A percentile compares a stretch with the other conserved stretches of the same genome.
Conservation (phyloP, 1,139 yeast species). For the Magnusiomyces tetraspermus region DNA sequence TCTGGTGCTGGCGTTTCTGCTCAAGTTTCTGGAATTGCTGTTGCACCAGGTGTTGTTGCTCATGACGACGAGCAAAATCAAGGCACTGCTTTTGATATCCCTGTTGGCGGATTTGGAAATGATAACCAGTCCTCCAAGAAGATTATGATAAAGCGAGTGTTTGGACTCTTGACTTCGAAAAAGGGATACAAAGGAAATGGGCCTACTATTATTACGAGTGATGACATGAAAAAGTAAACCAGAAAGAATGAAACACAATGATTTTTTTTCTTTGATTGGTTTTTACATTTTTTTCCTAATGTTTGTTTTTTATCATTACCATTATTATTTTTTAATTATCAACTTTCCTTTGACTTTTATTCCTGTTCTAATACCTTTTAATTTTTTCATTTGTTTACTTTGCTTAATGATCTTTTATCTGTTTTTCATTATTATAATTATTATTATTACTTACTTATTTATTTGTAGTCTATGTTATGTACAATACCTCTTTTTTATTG, state of each 20-base stretch:
- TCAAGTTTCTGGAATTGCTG: background rate
- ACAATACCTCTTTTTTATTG: no score
- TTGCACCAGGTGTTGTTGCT: constrained; percentile 3
- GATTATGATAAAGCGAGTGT: constrained; percentile 21
- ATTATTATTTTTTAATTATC: no score
- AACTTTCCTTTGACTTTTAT: no score
- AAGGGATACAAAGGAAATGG: background rate
- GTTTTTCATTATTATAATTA: no score
- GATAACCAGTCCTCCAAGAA: constrained; percentile 14
- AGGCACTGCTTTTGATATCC: constrained; percentile 12
- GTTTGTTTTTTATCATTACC: background rate
- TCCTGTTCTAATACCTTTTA: no score
- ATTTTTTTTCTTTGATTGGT: background rate
- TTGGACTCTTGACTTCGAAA: constrained; percentile 22
- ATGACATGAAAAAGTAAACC: constrained; percentile 11
- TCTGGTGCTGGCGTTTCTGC: background rate
- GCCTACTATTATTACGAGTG: constrained; percentile 14
- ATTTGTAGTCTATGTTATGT: no score
- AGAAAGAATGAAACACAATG: background rate
- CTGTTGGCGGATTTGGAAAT: constrained; percentile 21
- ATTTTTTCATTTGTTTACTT: no score
- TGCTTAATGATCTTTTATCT: no score
- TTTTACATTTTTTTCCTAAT: background rate
- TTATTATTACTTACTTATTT: no score
- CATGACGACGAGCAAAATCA: background rate